Conservation (phyloP, 495 filamentous ascomycete species). For the Rhypophila decipiens region DNA sequence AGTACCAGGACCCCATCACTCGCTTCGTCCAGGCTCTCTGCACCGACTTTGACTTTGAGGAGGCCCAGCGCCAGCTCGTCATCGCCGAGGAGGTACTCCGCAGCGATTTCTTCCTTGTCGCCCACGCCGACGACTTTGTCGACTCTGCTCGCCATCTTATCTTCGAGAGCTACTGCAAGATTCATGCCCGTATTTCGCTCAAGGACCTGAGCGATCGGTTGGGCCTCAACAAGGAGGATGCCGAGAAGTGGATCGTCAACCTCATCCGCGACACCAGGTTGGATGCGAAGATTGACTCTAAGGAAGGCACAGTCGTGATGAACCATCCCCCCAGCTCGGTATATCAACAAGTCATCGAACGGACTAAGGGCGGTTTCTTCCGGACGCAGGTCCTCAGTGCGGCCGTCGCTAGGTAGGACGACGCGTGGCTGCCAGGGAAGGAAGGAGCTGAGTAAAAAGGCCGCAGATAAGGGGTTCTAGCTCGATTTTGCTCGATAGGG, state of each 20-base stretch:
- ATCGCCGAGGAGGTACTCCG: constrained; percentile 89
- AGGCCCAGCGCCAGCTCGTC: constrained; percentile 85
- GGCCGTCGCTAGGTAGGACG: constrained; percentile 39
- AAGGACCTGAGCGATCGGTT: constrained; percentile 89
- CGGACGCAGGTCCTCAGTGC: constrained; percentile 68
- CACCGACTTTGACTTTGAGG: constrained; percentile 97
- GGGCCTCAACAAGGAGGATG: constrained; percentile 84
- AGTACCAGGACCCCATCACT: constrained; percentile 93
- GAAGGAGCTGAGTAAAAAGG: no score
- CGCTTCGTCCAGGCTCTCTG: constrained; percentile 94
- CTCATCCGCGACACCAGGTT: constrained; percentile 94
- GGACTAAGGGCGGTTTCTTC: constrained; percentile 93
- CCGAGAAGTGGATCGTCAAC: constrained; percentile 99
- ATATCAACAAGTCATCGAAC: constrained; percentile 97
- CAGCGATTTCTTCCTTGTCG: constrained; percentile 91
- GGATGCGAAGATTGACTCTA: constrained; percentile 98
- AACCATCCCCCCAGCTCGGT: constrained; percentile 97
- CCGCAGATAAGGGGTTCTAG: no score
- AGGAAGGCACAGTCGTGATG: constrained; percentile 98
- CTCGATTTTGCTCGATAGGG: no score
- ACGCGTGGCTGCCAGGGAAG: no score
- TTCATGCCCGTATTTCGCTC: constrained; percentile 96
- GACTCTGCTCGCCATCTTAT: constrained; percentile 93
- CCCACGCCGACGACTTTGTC: constrained; percentile 80
- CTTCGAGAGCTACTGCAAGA: constrained; percentile 99